A percentile compares a stretch with the other conserved stretches of the same genome.
phyloP scores from a whole-genome alignment of 257 asterid species.

The Paulownia fortunei region DNA sequence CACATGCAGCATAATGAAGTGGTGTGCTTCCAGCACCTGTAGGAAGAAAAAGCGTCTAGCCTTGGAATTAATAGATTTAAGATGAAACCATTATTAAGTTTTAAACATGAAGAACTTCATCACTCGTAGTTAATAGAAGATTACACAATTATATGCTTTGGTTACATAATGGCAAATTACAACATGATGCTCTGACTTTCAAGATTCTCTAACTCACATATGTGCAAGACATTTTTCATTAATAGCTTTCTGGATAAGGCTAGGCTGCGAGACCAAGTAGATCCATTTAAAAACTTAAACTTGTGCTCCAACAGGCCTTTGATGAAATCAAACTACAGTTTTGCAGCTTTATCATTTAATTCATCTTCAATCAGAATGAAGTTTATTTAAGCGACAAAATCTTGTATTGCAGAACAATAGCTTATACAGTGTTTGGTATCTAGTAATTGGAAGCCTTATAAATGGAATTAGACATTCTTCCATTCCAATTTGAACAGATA shows the following conservation, averaged over 20 bases:
- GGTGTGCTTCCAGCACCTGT: slow-evolving; percentile 93
- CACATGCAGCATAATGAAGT: slow-evolving; percentile 94
- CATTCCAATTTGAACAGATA: neutral
- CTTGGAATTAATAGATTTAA: neutral
- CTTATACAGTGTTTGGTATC: neutral
- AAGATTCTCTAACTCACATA: neutral
- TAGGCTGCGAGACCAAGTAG: neutral
- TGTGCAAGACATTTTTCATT: neutral
- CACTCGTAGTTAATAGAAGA: neutral
- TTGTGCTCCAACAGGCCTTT: neutral
- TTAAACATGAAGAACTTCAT: neutral
- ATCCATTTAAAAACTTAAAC: neutral
- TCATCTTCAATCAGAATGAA: neutral
- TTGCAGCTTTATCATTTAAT: neutral
- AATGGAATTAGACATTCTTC: neutral
- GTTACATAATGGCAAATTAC: slow-evolving; percentile 5
- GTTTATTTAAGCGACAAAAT: neutral
- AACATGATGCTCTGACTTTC: neutral
- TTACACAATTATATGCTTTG: neutral
- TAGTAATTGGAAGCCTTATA: neutral
- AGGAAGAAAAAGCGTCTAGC: slow-evolving; percentile 2
- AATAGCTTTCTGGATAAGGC: neutral
- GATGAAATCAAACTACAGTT: neutral
- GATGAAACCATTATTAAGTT: neutral
- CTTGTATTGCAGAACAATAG: neutral